phyloP scores from a whole-genome alignment of 495 filamentous ascomycete species.

The Aspergillus sclerotioniger region DNA sequence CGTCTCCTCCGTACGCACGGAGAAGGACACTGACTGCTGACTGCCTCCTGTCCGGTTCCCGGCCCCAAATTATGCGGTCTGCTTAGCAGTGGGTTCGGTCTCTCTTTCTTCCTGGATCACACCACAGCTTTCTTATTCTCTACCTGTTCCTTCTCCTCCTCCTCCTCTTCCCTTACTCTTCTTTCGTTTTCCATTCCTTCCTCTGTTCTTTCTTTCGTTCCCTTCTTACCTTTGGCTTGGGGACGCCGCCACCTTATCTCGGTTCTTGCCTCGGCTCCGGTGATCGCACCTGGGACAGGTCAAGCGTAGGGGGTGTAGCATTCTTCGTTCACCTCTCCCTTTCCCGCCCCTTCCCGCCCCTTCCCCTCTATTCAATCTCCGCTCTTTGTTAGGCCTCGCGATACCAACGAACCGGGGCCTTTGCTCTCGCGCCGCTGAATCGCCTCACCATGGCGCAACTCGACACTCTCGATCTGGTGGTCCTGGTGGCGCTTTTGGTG shows the following conservation, averaged over 20 bases:
- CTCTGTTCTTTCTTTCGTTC: constrained; percentile 15
- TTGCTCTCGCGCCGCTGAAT: constrained; percentile 4
- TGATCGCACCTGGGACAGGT: constrained; percentile 3
- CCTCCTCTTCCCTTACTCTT: constrained; percentile 18
- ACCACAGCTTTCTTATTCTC: constrained; percentile 24
- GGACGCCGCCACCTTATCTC: constrained; percentile 2
- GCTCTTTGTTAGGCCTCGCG: not conserved
- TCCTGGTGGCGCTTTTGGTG: constrained; percentile 78
- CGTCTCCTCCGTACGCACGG: not conserved
- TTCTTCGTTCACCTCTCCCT: constrained; percentile 1
- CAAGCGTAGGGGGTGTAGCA: not conserved
- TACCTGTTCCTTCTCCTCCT: constrained; percentile 15
- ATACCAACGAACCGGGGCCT: not conserved
- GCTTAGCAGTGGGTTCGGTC: constrained; percentile 14
- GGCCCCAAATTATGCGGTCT: constrained; percentile 18
- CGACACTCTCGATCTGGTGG: constrained; percentile 89
- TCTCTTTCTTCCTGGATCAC: constrained; percentile 21
- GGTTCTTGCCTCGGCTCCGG: not conserved
- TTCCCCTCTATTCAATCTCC: constrained; percentile 12
- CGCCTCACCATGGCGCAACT: constrained; percentile 78
- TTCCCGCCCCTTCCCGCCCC: constrained; percentile 7
- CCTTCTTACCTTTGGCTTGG: constrained; percentile 3
- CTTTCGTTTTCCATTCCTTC: constrained; percentile 16
- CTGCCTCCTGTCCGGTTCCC: constrained; percentile 11
- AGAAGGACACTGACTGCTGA: not conserved